Evolutionary conservation across 1,284 basidiomycete genomes (phyloP).

Genomic region (Earliella scabrosa): DNA sequence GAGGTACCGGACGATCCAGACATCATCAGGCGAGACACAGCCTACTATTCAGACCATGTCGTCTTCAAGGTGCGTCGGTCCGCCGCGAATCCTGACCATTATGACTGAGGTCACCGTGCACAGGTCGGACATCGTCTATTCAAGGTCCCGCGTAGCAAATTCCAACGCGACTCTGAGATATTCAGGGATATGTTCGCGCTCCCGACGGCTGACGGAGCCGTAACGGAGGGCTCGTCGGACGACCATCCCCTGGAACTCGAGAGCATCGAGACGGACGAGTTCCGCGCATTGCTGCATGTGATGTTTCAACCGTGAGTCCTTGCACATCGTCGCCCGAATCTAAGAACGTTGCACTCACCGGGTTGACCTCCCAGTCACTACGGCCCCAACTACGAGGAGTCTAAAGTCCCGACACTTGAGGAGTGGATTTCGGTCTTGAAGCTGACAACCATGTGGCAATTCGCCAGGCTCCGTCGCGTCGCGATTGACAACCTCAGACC

Average conservation of each 20-base stretch:
- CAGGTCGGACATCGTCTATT: constrained; percentile 36
- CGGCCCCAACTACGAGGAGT: not conserved
- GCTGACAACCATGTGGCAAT: constrained; percentile 18
- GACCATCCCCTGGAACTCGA: constrained; percentile 18
- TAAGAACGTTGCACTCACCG: not conserved
- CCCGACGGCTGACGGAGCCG: constrained; percentile 8
- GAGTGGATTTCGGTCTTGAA: constrained; percentile 19
- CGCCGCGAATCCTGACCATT: not conserved
- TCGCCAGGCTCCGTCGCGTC: not conserved
- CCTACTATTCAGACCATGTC: constrained; percentile 16
- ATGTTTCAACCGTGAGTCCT: constrained; percentile 19
- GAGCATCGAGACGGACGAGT: constrained; percentile 16
- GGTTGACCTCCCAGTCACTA: not conserved
- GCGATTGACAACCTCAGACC: constrained; percentile 4
- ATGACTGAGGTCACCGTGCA: not conserved
- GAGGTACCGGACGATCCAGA: too few species aligned
- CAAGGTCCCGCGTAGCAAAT: constrained; percentile 34
- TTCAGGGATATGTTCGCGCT: constrained; percentile 35
- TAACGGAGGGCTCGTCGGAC: constrained; percentile 17
- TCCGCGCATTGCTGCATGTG: constrained; percentile 10
- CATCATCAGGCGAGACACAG: not conserved
- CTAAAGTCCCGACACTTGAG: not conserved
- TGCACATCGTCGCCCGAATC: not conserved
- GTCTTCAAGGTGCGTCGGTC: constrained; percentile 10
- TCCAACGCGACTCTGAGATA: constrained; percentile 31